Evolutionary conservation across 352 stramenopile species (phyloP).

Genomic region (Nothophytophthora sp.): DNA sequence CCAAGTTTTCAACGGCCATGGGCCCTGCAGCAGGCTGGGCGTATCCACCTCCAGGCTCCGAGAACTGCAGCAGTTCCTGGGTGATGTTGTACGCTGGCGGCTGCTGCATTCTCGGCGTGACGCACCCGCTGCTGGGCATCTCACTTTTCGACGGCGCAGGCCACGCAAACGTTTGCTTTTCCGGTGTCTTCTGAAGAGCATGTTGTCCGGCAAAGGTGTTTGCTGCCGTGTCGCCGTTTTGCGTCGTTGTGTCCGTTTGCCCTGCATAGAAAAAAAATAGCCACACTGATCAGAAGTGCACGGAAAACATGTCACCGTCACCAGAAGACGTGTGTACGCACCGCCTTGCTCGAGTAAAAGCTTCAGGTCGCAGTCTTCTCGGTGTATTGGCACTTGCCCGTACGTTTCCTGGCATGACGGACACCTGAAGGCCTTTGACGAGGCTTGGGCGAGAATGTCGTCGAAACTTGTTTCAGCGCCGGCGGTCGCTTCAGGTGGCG

Average conservation of each 20-base stretch:
- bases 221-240: not conserved
- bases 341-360: conserved; percentile 60
- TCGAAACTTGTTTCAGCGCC: conserved; percentile 26
- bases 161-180: conserved; percentile 19
- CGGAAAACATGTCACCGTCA: no score
- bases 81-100: conserved; percentile 24
- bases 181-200: conserved; percentile 13
- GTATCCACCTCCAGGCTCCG: conserved; percentile 6
- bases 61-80: conserved; percentile 21
- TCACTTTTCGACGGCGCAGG: conserved; percentile 6
- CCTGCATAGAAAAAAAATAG: conserved; percentile 7
- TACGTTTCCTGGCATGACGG: conserved; percentile 52
- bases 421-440: conserved; percentile 43
- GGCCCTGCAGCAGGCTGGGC: conserved; percentile 3
- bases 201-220: not conserved
- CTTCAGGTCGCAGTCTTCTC: conserved; percentile 58
- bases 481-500: conserved; percentile 2
- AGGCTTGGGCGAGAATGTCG: conserved; percentile 33
- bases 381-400: conserved; percentile 38
- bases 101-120: conserved; percentile 10
- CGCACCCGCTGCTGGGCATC: conserved; percentile 15
- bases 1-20: conserved; percentile 24
- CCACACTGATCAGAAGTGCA: not conserved
- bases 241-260: conserved; percentile 3
- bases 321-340: conserved; percentile 5